phyloP scores from a whole-genome alignment of 106 monocot genomes.

The Platanthera zijinensis region DNA sequence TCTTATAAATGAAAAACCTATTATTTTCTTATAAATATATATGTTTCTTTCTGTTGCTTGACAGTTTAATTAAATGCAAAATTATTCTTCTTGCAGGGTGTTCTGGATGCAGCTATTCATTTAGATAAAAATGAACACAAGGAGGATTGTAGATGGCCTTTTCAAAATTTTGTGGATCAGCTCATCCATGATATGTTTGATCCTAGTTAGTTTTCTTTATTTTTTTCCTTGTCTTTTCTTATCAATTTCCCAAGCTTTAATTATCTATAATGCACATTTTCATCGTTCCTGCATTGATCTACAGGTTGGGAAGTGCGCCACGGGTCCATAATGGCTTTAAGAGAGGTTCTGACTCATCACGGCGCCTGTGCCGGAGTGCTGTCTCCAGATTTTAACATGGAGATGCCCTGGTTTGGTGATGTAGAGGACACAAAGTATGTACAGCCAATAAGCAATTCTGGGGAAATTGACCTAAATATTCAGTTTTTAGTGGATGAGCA shows the following conservation, averaged over 20 bases:
- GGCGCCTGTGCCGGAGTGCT: slow-evolving; percentile 81
- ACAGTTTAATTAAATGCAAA: slow-evolving; percentile 6
- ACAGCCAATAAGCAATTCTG: slow-evolving; percentile 32
- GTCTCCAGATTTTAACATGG: slow-evolving; percentile 42
- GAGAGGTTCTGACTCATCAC: slow-evolving; percentile 90
- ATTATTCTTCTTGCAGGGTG: slow-evolving; percentile 33
- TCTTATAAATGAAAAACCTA: not conserved
- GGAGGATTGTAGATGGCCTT: slow-evolving; percentile 78
- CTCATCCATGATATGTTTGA: slow-evolving; percentile 99
- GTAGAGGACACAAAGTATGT: slow-evolving; percentile 15
- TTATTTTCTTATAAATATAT: not conserved
- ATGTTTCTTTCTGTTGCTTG: not conserved
- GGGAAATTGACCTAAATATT: slow-evolving; percentile 66
- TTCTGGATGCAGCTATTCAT: slow-evolving; percentile 35
- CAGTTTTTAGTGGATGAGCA: slow-evolving; percentile 31
- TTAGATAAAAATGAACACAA: slow-evolving; percentile 45
- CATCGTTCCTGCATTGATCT: slow-evolving; percentile 4
- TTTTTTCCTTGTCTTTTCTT: not conserved
- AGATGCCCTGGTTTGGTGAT: slow-evolving; percentile 39
- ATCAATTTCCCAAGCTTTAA: not conserved
- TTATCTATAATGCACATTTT: slow-evolving; percentile 4
- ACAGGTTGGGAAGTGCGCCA: slow-evolving; percentile 99
- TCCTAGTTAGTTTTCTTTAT: slow-evolving; percentile 39
- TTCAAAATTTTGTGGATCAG: slow-evolving; percentile 70
- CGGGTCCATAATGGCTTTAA: slow-evolving; percentile 86